Evolutionary conservation across 2,329 filamentous ascomycete genomes (phyloP).

Genomic region (Akanthomyces lecanii): DNA sequence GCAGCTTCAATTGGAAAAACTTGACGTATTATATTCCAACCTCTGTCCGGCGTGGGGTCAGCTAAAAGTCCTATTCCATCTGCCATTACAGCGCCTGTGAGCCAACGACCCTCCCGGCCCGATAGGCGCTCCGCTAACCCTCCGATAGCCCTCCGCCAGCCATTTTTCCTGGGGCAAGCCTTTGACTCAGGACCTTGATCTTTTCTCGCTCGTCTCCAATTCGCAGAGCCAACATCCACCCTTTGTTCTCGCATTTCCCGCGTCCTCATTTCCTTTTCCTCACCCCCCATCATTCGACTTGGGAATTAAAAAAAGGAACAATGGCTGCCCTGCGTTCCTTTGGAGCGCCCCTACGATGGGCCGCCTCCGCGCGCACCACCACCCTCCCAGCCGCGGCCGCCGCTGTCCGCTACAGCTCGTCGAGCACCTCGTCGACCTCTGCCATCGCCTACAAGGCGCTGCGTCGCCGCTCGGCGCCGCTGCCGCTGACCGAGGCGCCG

Average conservation of each 20-base stretch:
- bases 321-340: slow-evolving; percentile 46
- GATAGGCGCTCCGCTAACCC: slow-evolving; percentile 12
- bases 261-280: not conserved
- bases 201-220: not conserved
- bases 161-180: not conserved
- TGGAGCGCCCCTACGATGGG: slow-evolving; percentile 37
- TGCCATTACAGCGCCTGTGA: not conserved
- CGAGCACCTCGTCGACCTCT: slow-evolving; percentile 72
- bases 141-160: slow-evolving; percentile 17
- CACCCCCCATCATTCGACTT: no score
- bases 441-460: slow-evolving; percentile 96
- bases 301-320: slow-evolving; percentile 20
- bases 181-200: slow-evolving; percentile 3
- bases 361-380: slow-evolving; percentile 26
- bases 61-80: not conserved
- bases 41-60: not conserved
- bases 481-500: slow-evolving; percentile 71
- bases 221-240: not conserved
- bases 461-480: slow-evolving; percentile 81
- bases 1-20: not conserved
- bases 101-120: not conserved
- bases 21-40: not conserved
- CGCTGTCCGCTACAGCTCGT: slow-evolving; percentile 35
- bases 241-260: not conserved
- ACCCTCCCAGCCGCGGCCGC: slow-evolving; percentile 21